Percentiles rank a stretch among this genome's conserved stretches.
Evolutionary conservation across 805 yeast species (phyloP).

Genomic region (Yarrowia porcina): DNA sequence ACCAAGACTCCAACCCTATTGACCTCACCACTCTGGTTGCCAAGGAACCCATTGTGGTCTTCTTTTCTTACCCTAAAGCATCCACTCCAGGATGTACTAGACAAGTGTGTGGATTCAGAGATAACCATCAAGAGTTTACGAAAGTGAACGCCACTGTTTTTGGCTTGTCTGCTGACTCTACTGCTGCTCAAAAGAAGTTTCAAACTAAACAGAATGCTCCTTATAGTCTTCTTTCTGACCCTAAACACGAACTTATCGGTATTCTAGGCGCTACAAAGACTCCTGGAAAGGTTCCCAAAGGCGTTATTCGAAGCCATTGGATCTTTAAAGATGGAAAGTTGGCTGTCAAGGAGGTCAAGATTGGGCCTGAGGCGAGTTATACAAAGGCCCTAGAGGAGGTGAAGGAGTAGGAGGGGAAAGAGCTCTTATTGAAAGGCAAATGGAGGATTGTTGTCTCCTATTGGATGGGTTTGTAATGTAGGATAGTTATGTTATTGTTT

Average conservation of each 20-base stretch:
- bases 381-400: conserved; percentile 34
- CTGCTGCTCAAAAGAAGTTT: conserved; percentile 72
- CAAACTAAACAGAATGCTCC: conserved; percentile 68
- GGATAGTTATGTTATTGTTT: no score
- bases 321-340: conserved; percentile 76
- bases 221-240: conserved; percentile 74
- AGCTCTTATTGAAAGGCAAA: no score
- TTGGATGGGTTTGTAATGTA: no score
- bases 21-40: conserved; percentile 45
- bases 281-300: conserved; percentile 47
- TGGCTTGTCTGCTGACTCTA: conserved; percentile 83
- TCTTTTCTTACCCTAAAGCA: conserved; percentile 81
- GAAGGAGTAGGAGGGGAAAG: background rate
- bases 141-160: conserved; percentile 55
- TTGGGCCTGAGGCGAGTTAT: conserved; percentile 45
- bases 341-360: conserved; percentile 49
- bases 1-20: conserved; percentile 68
- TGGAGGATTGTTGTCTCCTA: no score
- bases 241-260: conserved; percentile 63
- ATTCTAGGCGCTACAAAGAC: conserved; percentile 78
- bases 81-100: conserved; percentile 95
- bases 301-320: conserved; percentile 89
- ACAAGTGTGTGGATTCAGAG: conserved; percentile 87
- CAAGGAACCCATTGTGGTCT: conserved; percentile 45
- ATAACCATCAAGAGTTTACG: conserved; percentile 53